These are phyloP conservation scores for Ustilago hordei DNA, from an alignment of 1,284 basidiomycete species.

Conservation along the genomic window DNA sequence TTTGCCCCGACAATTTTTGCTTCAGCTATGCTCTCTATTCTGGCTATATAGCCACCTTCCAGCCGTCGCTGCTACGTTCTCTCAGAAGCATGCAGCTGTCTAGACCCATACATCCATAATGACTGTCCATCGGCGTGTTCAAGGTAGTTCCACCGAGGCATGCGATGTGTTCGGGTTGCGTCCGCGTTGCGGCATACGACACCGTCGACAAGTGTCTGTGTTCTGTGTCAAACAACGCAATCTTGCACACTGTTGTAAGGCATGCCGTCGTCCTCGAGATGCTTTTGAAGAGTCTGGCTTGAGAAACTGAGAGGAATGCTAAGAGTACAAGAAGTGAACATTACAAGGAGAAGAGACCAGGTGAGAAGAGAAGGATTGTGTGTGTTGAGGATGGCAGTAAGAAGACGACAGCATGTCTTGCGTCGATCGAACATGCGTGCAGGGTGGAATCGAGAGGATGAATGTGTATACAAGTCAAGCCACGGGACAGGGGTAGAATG, in stretches of 20 bases:
- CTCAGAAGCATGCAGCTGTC: neutral
- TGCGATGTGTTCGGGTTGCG: neutral
- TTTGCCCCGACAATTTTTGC: neutral
- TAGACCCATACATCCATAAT: neutral
- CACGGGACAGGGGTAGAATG: neutral
- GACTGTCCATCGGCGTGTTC: neutral
- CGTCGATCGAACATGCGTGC: no score
- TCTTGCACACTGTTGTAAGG: no score
- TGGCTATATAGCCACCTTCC: neutral
- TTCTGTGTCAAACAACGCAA: neutral
- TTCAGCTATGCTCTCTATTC: neutral
- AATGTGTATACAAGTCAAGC: no score
- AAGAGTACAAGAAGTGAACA: constrained; percentile 39
- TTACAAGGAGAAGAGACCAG: constrained; percentile 19
- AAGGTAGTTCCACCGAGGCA: neutral
- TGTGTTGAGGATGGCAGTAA: neutral
- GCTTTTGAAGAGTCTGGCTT: constrained; percentile 3
- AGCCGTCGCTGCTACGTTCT: neutral
- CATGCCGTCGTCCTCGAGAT: neutral
- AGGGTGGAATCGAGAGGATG: no score
- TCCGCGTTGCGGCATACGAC: neutral
- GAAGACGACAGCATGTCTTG: neutral
- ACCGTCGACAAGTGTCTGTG: neutral
- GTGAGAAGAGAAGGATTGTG: neutral
- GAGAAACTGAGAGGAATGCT: constrained; percentile 26